phyloP scores from a whole-genome alignment of 2,329 filamentous ascomycete species.

The Aspergillus spinulosporus region DNA sequence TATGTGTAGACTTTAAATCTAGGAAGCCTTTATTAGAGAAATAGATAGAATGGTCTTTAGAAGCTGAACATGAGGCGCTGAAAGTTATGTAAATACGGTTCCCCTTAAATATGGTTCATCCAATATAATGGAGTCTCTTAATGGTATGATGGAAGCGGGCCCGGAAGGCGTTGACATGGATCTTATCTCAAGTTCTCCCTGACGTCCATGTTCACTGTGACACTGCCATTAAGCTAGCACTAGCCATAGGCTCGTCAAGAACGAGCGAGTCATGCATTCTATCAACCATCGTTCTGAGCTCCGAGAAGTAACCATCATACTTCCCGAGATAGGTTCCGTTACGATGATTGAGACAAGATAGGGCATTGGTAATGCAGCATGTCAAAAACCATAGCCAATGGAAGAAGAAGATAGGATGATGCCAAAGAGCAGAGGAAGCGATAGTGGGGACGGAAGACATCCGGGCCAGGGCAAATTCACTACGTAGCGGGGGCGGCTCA shows the following conservation, averaged over 20 bases:
- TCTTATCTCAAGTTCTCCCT: background rate
- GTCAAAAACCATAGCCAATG: background rate
- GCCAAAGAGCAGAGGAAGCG: background rate
- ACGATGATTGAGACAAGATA: background rate
- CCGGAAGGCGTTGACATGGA: background rate
- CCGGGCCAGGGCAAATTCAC: background rate
- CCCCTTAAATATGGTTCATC: conserved; percentile 9
- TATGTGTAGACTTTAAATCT: background rate
- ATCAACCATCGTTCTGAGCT: background rate
- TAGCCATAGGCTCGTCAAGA: background rate
- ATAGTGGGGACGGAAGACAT: conserved; percentile 9
- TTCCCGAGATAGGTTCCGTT: background rate
- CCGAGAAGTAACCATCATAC: background rate
- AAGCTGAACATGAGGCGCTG: background rate
- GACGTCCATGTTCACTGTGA: background rate
- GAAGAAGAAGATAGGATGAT: background rate
- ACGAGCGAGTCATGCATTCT: conserved; percentile 1
- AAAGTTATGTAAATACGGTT: background rate
- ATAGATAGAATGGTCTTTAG: background rate
- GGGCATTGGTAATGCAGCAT: background rate
- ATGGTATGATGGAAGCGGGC: conserved; percentile 7
- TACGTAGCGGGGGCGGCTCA: conserved; percentile 28
- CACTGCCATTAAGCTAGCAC: background rate
- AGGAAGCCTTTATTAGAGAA: background rate
- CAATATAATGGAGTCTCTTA: background rate